Percentiles rank a stretch among this genome's conserved stretches.
Conservation (phyloP, 495 filamentous ascomycete species). For the Xylaria acuta region DNA sequence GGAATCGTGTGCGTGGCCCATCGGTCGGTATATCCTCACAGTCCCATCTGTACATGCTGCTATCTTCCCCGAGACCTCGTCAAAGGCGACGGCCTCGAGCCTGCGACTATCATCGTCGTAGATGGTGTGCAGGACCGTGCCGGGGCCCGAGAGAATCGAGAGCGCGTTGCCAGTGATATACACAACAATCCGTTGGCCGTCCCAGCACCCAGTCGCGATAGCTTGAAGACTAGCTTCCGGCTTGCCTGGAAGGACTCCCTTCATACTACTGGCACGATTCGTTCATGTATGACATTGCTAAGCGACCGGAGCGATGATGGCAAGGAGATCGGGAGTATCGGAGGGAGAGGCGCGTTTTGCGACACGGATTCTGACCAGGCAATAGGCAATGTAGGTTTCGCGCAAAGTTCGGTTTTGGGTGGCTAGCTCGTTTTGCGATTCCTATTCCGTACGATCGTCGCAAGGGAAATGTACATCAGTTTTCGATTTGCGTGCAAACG, state of each 20-base stretch:
- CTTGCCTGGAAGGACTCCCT: constrained; percentile 87
- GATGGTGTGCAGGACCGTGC: constrained; percentile 84
- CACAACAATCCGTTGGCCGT: constrained; percentile 79
- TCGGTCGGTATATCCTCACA: constrained; percentile 80
- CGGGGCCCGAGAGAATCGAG: constrained; percentile 76
- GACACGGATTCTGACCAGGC: constrained; percentile 8
- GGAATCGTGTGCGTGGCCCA: constrained; percentile 71
- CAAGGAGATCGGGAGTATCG: background rate
- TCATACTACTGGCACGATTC: constrained; percentile 55
- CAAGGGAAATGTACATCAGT: background rate
- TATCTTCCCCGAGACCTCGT: constrained; percentile 85
- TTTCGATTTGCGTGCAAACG: background rate
- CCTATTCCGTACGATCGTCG: background rate
- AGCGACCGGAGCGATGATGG: constrained; percentile 7
- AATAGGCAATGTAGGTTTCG: constrained; percentile 7
- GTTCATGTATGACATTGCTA: constrained; percentile 38
- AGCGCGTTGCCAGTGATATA: constrained; percentile 91
- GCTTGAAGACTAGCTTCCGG: constrained; percentile 90
- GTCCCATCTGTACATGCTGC: constrained; percentile 69
- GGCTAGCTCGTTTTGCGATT: background rate
- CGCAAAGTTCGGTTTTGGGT: constrained; percentile 18
- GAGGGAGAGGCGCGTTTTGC: constrained; percentile 20
- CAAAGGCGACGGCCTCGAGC: constrained; percentile 76
- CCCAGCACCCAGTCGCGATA: constrained; percentile 84
- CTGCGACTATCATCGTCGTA: constrained; percentile 78